Conservation (phyloP, 179 eudicot species). For the Dionaea muscipula region DNA sequence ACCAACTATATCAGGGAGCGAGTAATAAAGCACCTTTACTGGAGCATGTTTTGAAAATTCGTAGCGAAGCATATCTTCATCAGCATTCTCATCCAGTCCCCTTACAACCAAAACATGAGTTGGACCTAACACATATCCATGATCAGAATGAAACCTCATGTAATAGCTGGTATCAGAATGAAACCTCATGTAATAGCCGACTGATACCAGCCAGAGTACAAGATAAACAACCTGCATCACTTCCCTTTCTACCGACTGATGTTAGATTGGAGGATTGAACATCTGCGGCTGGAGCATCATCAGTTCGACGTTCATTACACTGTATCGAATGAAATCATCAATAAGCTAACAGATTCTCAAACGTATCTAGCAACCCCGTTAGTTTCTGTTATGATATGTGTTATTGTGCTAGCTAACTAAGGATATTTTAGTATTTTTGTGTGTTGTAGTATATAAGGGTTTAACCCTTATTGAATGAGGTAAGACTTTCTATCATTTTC, state of each 20-base stretch:
- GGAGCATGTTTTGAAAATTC: conserved; percentile 99
- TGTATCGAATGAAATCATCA: conserved; percentile 20
- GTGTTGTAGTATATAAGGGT: too few species aligned
- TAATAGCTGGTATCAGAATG: background rate
- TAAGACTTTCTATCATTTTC: too few species aligned
- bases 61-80: conserved; percentile 98
- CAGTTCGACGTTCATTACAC: conserved; percentile 90
- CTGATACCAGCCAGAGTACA: background rate
- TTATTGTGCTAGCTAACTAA: too few species aligned
- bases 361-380: too few species aligned
- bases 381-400: too few species aligned
- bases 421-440: too few species aligned
- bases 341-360: background rate
- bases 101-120: conserved; percentile 97
- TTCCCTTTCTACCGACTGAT: conserved; percentile 57
- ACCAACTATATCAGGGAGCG: background rate
- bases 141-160: conserved; percentile 1
- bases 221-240: conserved; percentile 65
- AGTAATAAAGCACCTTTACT: conserved; percentile 52
- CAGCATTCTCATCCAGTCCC: conserved; percentile 98
- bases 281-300: conserved; percentile 96
- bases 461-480: too few species aligned
- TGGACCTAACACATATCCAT: conserved; percentile 44
- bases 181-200: background rate
- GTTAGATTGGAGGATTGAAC: conserved; percentile 53